phyloP scores from a whole-genome alignment of 2,329 filamentous ascomycete genomes.

The Macrophomina tecta region DNA sequence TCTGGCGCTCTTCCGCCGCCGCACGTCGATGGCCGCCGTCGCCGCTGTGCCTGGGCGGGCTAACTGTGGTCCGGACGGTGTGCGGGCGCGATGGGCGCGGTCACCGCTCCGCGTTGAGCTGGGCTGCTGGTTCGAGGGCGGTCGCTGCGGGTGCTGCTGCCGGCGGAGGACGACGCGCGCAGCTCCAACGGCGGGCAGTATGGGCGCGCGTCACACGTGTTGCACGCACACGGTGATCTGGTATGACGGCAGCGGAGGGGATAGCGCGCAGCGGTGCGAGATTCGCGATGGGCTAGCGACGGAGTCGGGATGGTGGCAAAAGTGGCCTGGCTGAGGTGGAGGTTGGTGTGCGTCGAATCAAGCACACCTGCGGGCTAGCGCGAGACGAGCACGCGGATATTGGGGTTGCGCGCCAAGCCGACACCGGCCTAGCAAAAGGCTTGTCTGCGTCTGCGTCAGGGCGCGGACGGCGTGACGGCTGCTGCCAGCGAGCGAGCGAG shows the following conservation, averaged over 20 bases:
- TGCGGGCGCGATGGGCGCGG: constrained; percentile 10
- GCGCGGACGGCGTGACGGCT: constrained; percentile 13
- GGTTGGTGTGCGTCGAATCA: constrained; percentile 26
- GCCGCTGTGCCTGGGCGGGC: background rate
- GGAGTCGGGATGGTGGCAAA: constrained; percentile 43
- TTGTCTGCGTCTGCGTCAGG: constrained; percentile 27
- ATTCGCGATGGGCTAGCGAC: constrained; percentile 47
- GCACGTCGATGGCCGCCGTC: background rate
- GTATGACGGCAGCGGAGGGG: constrained; percentile 25
- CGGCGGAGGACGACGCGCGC: constrained; percentile 26
- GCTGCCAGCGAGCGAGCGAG: background rate
- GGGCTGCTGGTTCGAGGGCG: background rate
- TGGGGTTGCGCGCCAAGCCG: constrained; percentile 26
- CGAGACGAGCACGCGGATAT: constrained; percentile 27
- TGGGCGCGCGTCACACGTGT: constrained; percentile 27
- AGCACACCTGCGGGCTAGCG: constrained; percentile 25
- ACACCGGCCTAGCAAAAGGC: constrained; percentile 28
- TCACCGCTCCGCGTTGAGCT: constrained; percentile 15
- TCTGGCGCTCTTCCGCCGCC: constrained; percentile 23
- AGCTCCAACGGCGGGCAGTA: constrained; percentile 28
- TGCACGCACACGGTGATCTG: constrained; percentile 28
- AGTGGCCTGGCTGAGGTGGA: constrained; percentile 24
- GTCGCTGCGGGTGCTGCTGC: constrained; percentile 10
- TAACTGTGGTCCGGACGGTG: constrained; percentile 31
- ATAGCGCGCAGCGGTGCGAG: constrained; percentile 33